phyloP scores from a whole-genome alignment of 2,329 filamentous ascomycete genomes.

The Madurella mycetomatis region DNA sequence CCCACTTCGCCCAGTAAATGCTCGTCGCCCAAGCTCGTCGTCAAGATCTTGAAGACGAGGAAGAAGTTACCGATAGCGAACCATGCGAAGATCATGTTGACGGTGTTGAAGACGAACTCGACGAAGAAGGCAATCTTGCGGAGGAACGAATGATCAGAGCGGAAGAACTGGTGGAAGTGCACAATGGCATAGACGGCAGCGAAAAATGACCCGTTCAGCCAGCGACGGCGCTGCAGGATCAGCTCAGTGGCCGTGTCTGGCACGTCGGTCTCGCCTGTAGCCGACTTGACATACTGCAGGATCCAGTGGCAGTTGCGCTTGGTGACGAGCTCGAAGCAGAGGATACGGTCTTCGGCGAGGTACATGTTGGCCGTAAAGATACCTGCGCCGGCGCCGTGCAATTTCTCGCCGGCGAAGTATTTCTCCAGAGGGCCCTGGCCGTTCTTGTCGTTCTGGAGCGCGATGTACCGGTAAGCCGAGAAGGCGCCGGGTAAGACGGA shows the following conservation, averaged over 20 bases:
- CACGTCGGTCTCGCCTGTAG: slow-evolving; percentile 94
- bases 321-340: slow-evolving; percentile 96
- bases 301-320: slow-evolving; percentile 98
- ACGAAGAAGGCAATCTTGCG: slow-evolving; percentile 87
- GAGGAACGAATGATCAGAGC: slow-evolving; percentile 81
- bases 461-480: slow-evolving; percentile 94
- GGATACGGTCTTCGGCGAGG: slow-evolving; percentile 94
- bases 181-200: slow-evolving; percentile 91
- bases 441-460: slow-evolving; percentile 93
- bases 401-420: slow-evolving; percentile 95
- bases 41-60: slow-evolving; percentile 95
- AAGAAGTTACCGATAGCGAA: slow-evolving; percentile 99
- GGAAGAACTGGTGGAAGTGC: slow-evolving; percentile 94
- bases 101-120: slow-evolving; percentile 90
- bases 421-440: slow-evolving; percentile 89
- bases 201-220: slow-evolving; percentile 98
- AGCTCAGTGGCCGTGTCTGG: slow-evolving; percentile 91
- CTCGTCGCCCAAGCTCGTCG: slow-evolving; percentile 69
- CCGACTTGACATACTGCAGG: slow-evolving; percentile 95
- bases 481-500: slow-evolving; percentile 94
- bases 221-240: slow-evolving; percentile 90
- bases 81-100: slow-evolving; percentile 98
- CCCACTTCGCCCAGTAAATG: slow-evolving; percentile 72
- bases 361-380: slow-evolving; percentile 99
- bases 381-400: slow-evolving; percentile 87